These are phyloP conservation scores for Rubroboletus satanas DNA, from an alignment of 768 basidiomycete species.

Conservation along the genomic window DNA sequence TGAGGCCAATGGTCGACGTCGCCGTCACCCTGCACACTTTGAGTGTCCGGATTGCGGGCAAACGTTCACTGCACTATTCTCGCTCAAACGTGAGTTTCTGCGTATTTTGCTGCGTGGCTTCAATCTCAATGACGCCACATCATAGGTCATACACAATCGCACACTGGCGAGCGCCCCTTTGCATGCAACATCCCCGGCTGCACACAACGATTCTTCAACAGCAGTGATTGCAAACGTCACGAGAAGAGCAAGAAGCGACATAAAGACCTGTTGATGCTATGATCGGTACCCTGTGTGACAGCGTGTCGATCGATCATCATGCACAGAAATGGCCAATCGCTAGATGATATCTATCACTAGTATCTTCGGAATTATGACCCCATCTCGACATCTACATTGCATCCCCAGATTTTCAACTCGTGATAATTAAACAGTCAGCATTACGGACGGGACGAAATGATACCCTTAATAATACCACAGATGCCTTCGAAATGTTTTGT, in stretches of 20 bases:
- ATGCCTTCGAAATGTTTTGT: constrained; percentile 8
- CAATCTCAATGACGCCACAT: constrained; percentile 6
- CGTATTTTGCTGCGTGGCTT: background rate
- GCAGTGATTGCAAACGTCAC: constrained; percentile 33
- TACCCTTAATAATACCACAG: constrained; percentile 23
- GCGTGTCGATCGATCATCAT: constrained; percentile 24
- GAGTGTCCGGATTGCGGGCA: constrained; percentile 18
- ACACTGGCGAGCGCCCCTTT: constrained; percentile 27
- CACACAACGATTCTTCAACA: constrained; percentile 28
- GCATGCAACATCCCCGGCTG: constrained; percentile 25
- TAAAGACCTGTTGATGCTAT: constrained; percentile 12
- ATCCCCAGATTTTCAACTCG: background rate
- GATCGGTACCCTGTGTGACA: constrained; percentile 11
- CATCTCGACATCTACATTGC: constrained; percentile 7
- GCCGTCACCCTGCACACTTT: constrained; percentile 25
- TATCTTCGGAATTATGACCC: constrained; percentile 4
- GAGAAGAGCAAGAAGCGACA: constrained; percentile 34
- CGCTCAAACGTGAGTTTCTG: constrained; percentile 28
- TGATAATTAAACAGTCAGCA: constrained; percentile 1
- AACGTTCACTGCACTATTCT: constrained; percentile 31
- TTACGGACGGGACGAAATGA: constrained; percentile 10
- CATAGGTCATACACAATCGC: constrained; percentile 29
- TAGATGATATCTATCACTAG: constrained; percentile 3
- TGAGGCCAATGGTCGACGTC: constrained; percentile 30
- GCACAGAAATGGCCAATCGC: background rate